These are phyloP conservation scores for Wickerhamomyces mucosus DNA, from an alignment of 805 yeast species.

Conservation along the genomic window DNA sequence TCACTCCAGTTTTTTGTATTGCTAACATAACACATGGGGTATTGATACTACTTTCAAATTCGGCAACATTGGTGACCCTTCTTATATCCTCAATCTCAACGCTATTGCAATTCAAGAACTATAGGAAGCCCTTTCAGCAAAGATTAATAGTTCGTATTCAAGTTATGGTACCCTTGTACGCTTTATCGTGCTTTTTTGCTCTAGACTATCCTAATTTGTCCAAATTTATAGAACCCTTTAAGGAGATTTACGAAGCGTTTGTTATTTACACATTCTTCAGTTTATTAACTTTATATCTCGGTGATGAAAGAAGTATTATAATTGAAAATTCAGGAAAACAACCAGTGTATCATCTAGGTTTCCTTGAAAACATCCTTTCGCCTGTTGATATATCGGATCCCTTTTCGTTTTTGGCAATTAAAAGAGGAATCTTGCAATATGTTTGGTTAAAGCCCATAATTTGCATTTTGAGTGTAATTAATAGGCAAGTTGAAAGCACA, in stretches of 20 bases:
- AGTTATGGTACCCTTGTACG: constrained; percentile 72
- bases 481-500: constrained; percentile 39
- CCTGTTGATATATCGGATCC: constrained; percentile 81
- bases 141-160: constrained; percentile 76
- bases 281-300: constrained; percentile 70
- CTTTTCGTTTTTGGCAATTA: constrained; percentile 59
- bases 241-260: constrained; percentile 93
- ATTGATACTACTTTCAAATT: too few relatives aligned
- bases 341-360: constrained; percentile 54
- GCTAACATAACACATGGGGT: too few relatives aligned
- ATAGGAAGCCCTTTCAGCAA: constrained; percentile 84
- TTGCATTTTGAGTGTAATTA: constrained; percentile 42
- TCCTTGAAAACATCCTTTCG: constrained; percentile 27
- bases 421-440: constrained; percentile 83
- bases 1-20: too few relatives aligned
- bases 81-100: constrained; percentile 37
- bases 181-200: constrained; percentile 57
- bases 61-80: constrained; percentile 26
- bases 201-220: constrained; percentile 37
- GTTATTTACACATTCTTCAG: constrained; percentile 91
- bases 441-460: constrained; percentile 89
- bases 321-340: constrained; percentile 58
- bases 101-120: constrained; percentile 50
- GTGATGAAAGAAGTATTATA: constrained; percentile 86
- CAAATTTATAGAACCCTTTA: constrained; percentile 49